Base-by-base conservation (phyloP, 2,329 filamentous ascomycete species). In the Pseudogymnoascus sp. region DNA sequence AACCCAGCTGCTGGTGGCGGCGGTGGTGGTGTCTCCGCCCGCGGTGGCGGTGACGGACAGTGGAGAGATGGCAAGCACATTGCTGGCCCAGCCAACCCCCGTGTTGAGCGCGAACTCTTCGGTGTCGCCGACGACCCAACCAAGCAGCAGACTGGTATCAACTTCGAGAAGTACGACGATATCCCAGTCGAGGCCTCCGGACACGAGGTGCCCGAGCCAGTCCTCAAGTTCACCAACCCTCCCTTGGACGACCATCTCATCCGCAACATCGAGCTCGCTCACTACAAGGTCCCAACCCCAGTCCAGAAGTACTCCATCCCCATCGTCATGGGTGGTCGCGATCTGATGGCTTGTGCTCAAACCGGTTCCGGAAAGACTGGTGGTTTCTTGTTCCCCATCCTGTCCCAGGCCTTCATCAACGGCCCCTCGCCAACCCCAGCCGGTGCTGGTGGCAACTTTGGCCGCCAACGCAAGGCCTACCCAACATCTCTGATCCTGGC, bases 121-220 rank as follows among this genome's bases (percentile, higher is more conserved):
- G 94, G 94, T 71, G 81, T 88, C 58, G 80, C 87, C 69, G 93
- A 97, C 75, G 94, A 97, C 72, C 91, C 93, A 65, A 86, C 88
- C 67, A 97, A 97, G 83, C 90, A 96, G 76, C 90, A 95, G 72
- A 97, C 91, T 34, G 94, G 94, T 77, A 97, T 99, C 88, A 99
- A 99, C 84, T 99, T 99, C 74, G 88, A 96, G 80, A 99, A 99
- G 82, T 99, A 99, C 78, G 94, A 99, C 73, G 94, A 99, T 76
- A 99, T 99, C 67, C 94, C 94, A 61, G 94, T 99, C 66, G 94
- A 97, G 78, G 94, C 94, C 65, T 97, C 93, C 63, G 94, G 94
- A 64, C 87, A 91, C 60, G 86, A 96, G 72, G 91, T 97, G 60
- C 94, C 94, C 50, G 94, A 97, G 72, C 89, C 93, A 39, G 90